These are phyloP conservation scores for Dothideomycetes sp. DNA, from an alignment of 2,329 filamentous ascomycete genomes.

Conservation along the genomic window DNA sequence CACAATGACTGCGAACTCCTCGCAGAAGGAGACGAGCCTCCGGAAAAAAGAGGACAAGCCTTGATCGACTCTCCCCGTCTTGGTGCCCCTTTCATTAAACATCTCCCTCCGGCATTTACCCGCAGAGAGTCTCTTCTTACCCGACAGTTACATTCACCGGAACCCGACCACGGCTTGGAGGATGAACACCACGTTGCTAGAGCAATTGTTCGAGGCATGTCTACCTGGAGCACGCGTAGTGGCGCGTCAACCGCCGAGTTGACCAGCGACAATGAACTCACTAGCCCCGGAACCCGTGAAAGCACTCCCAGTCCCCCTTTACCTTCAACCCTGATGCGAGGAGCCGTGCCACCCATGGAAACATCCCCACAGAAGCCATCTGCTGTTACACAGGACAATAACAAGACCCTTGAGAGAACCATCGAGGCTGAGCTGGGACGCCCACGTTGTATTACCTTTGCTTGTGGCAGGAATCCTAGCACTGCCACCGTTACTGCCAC, in stretches of 20 bases:
- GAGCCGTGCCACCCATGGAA: conserved; percentile 29
- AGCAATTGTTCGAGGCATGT: conserved; percentile 38
- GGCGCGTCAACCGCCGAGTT: conserved; percentile 77
- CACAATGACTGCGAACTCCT: conserved; percentile 52
- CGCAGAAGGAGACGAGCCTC: conserved; percentile 80
- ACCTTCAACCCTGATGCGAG: conserved; percentile 44
- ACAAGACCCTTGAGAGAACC: conserved; percentile 39
- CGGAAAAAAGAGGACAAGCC: conserved; percentile 49
- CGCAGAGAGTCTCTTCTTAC: conserved; percentile 78
- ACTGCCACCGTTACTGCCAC: conserved; percentile 27
- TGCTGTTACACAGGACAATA: conserved; percentile 30
- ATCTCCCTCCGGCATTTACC: conserved; percentile 38
- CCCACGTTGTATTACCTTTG: conserved; percentile 88
- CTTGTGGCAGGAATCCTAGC: conserved; percentile 59
- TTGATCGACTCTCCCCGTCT: conserved; percentile 11
- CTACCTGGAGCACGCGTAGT: conserved; percentile 72
- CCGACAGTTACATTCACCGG: conserved; percentile 58
- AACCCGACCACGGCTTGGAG: conserved; percentile 36
- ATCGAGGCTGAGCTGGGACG: conserved; percentile 59
- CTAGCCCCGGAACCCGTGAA: conserved; percentile 71
- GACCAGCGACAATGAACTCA: conserved; percentile 79
- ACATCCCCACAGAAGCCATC: conserved; percentile 31
- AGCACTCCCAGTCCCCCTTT: conserved; percentile 84
- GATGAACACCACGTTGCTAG: conserved; percentile 22
- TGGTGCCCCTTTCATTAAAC: conserved; percentile 37